These are phyloP conservation scores for Apiotrichum mycotoxinovorans DNA, from an alignment of 1,284 basidiomycete species.

Conservation along the genomic window DNA sequence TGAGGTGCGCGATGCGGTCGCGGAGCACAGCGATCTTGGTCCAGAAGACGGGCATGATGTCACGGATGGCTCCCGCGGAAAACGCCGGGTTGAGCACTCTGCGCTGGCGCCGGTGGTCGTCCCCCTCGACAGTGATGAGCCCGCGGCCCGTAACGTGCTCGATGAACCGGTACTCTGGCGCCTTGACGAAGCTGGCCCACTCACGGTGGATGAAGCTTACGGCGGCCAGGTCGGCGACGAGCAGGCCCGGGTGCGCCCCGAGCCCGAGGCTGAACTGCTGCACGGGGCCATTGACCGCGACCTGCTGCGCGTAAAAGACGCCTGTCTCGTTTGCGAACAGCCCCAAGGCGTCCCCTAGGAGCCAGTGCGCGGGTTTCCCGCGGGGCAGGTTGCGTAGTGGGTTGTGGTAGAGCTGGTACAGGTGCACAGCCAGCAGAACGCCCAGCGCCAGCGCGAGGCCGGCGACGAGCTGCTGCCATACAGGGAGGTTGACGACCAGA, in stretches of 20 bases:
- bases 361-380: no score
- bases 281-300: no score
- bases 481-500: no score
- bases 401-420: no score
- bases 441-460: no score
- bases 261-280: constrained; percentile 18
- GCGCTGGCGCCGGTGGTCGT: constrained; percentile 55
- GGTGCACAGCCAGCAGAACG: no score
- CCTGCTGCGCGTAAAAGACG: no score
- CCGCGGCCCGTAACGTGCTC: constrained; percentile 45
- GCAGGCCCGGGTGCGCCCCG: constrained; percentile 47
- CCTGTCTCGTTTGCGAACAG: no score
- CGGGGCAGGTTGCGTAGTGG: no score
- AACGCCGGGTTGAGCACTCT: constrained; percentile 50
- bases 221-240: constrained; percentile 61
- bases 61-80: constrained; percentile 41
- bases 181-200: constrained; percentile 64
- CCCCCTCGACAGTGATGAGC: constrained; percentile 48
- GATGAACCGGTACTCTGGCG: constrained; percentile 59
- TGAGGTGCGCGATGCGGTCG: constrained; percentile 2
- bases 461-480: no score
- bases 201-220: constrained; percentile 60
- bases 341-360: no score
- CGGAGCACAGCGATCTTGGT: constrained; percentile 58
- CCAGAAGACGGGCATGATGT: constrained; percentile 58